Base-by-base conservation (phyloP, 345 rosid species). In the Brassica juncea region DNA sequence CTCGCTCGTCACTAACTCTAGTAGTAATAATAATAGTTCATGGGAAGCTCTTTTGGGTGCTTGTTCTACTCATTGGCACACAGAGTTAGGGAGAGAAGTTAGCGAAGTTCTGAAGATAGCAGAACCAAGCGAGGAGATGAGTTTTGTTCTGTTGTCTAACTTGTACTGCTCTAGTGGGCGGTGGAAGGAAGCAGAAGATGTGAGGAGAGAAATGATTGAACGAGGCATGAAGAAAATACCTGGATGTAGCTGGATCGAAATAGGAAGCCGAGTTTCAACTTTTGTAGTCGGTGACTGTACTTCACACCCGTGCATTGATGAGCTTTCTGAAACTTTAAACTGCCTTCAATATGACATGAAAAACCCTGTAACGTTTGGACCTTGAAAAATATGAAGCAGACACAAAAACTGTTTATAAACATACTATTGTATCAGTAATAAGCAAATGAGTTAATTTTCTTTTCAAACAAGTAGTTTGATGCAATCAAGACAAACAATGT, bases 241-340 rank as follows among this genome's bases (percentile, higher is more conserved):
- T 7, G 97, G 94, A 31, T 93, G 92, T 78, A 91, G 97, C 25
- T 91, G 97, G 98, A 88, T 91, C 42, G 89, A 89, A 81, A 88
- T 91, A 81, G 83, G 77, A 66, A 87, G 87, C 58, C 35, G 73
- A 8, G 84, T 91, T 57, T 80, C 81, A 2, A 77, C 75, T 52
- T 91, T 91, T 75, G 83, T 87, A 6, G 89, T 91, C 0, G 92
- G 93, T 32, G 76, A 83, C 37, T 39, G 68, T 59, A 59, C 64
- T 78, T 81, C 82, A 28, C 78, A 83, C 68, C 79, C 81, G 1
- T 55, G 54, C 47, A 37, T 66, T 64, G 86, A 80, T 14, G 89
- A 88, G 66, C 44, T 88, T 32, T 72, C 34, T 11, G 72, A 76
- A 72, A 61, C 80, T 16, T 69, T 91, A 39, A 3, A 31, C 69